Evolutionary conservation across 2,329 filamentous ascomycete genomes (phyloP).

Genomic region (Epichloe glyceriae): DNA sequence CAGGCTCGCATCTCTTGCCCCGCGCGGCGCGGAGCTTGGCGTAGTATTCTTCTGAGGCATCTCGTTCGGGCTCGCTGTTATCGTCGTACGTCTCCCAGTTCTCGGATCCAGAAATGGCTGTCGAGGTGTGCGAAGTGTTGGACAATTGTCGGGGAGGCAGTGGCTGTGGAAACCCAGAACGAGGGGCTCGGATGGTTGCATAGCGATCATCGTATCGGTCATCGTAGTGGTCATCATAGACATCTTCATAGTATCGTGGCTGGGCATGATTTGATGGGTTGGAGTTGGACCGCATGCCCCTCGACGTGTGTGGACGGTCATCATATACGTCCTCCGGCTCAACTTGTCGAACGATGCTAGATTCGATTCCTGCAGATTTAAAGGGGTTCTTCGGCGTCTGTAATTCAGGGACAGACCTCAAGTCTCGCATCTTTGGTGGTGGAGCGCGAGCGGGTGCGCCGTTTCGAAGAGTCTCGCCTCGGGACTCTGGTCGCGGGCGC

Average conservation of each 20-base stretch:
- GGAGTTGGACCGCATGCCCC: slow-evolving; percentile 27
- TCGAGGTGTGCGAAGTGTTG: slow-evolving; percentile 59
- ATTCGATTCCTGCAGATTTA: slow-evolving; percentile 32
- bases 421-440: slow-evolving; percentile 85
- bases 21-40: slow-evolving; percentile 60
- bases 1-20: slow-evolving; percentile 48
- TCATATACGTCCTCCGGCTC: slow-evolving; percentile 80
- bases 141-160: slow-evolving; percentile 48
- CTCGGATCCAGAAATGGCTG: slow-evolving; percentile 68
- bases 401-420: slow-evolving; percentile 40
- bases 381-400: slow-evolving; percentile 37
- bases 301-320: slow-evolving; percentile 33
- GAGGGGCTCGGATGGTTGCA: slow-evolving; percentile 26
- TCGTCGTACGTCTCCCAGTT: slow-evolving; percentile 98
- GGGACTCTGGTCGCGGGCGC: slow-evolving; percentile 36
- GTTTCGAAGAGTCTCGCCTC: slow-evolving; percentile 34
- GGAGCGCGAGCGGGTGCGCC: slow-evolving; percentile 52
- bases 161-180: slow-evolving; percentile 26
- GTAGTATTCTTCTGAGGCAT: slow-evolving; percentile 67
- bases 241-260: slow-evolving; percentile 24
- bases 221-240: slow-evolving; percentile 17
- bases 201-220: slow-evolving; percentile 21
- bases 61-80: slow-evolving; percentile 60
- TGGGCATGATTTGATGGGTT: slow-evolving; percentile 22
- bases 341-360: slow-evolving; percentile 45